These are phyloP conservation scores for Coffea canephora DNA, from an alignment of 257 asterid species.

Conservation along the genomic window DNA sequence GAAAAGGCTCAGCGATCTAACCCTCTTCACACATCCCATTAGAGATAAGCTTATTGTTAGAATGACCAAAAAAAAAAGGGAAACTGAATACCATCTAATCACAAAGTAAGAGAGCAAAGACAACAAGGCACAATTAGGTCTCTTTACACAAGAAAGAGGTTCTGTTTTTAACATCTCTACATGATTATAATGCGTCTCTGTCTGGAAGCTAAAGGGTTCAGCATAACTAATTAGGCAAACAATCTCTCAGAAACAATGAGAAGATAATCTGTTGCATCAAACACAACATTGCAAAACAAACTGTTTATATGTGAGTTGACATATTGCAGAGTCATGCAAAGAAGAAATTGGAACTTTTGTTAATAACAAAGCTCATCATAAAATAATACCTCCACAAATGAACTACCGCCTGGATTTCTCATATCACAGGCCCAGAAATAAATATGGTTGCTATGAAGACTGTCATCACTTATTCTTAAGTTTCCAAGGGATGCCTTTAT, in stretches of 20 bases:
- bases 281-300: not conserved
- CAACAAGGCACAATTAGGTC: not conserved
- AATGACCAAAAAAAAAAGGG: not conserved
- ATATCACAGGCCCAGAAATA: slow-evolving; percentile 98
- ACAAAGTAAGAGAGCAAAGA: not conserved
- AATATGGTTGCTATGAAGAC: slow-evolving; percentile 67
- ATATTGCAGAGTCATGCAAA: not conserved
- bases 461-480: slow-evolving; percentile 91
- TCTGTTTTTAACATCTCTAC: not conserved
- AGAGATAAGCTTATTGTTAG: not conserved
- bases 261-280: slow-evolving; percentile 3
- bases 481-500: slow-evolving; percentile 97
- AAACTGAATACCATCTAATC: not conserved
- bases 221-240: not conserved
- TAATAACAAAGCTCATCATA: not conserved
- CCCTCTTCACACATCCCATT: not conserved
- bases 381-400: slow-evolving; percentile 83
- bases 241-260: not conserved
- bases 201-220: not conserved
- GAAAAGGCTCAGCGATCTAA: not conserved
- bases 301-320: not conserved
- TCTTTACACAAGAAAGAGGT: not conserved
- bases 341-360: not conserved
- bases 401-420: slow-evolving; percentile 97
- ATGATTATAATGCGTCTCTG: not conserved